Base-by-base conservation (phyloP, 768 basidiomycete species). In the Suillus spraguei region DNA sequence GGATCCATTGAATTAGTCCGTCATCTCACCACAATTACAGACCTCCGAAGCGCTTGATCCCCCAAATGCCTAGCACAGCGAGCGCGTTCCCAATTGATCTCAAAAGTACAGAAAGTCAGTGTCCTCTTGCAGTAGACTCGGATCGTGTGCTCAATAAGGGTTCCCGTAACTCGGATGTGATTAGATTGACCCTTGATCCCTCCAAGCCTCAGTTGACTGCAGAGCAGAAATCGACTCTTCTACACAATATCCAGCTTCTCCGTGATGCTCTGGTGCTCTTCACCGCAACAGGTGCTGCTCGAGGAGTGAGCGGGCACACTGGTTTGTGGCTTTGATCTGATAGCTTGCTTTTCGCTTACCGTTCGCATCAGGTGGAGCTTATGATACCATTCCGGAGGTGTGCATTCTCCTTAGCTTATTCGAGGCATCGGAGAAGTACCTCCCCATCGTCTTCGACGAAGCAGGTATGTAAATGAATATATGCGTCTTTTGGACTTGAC, bases 281-380 rank as follows among this genome's bases (percentile, higher is more conserved):
- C 77, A 95, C 94, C 0, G 89, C 93, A 6, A 89, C 91, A 9
- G 94, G 91, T 60, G 87, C 91, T 58, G 94, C 94, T 4, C 82
- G 94, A 49, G 94, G 94, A 56, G 90, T 93, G 49, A 91, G 90
- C 68, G 94, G 94, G 39, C 94, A 95, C 75, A 94, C 91, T 69
- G 90, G 89, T 87, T 33, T 41, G 24, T 35, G 16, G 39, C 60
- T 16, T 33, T 38, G 22, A 54, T 36, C 16, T 28, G 7, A 44
- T 47, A 28, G 17, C 50, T 52, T 54, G 32, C 60, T 60, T 52
- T 63, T 61, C 59, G 22, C 35, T 60, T 82, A 58, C 53, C 3
- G 16, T 35, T 52, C 60, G 53, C 8, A 58, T 3, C 60, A 75
- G 86, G 87, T 64, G 87, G 87, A 64, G 85, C 87, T 5, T 89